Percentiles rank a stretch among this genome's conserved stretches.
These are phyloP conservation scores for Ophiocytium majus DNA, from an alignment of 352 stramenopile genomes.

Conservation along the genomic window DNA sequence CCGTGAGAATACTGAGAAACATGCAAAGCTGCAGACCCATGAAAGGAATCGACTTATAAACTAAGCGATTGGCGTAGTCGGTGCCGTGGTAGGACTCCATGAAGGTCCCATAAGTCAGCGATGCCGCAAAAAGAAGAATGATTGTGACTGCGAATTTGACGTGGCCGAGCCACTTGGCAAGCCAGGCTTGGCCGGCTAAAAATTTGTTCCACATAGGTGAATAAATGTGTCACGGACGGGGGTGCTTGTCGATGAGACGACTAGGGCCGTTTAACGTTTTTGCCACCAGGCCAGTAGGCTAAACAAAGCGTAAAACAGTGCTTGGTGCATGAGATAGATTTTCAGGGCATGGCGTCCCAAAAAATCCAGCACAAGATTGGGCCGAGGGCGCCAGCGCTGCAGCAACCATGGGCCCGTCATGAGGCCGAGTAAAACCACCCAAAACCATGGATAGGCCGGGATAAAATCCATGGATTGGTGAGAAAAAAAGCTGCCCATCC, in stretches of 20 bases:
- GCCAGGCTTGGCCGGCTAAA: too few relatives aligned
- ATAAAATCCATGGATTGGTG: slow-evolving; percentile 7
- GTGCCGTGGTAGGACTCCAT: slow-evolving; percentile 13
- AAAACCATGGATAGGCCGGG: neutral
- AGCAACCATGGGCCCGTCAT: neutral
- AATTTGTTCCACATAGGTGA: too few relatives aligned
- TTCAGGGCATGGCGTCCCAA: neutral
- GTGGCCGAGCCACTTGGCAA: neutral
- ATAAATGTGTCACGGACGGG: too few relatives aligned
- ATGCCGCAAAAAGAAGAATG: neutral
- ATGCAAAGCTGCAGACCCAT: neutral
- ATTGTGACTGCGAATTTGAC: neutral
- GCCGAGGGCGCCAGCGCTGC: neutral
- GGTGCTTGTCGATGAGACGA: too few relatives aligned
- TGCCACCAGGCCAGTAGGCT: too few relatives aligned
- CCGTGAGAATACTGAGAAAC: neutral
- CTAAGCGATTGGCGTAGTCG: slow-evolving; percentile 7
- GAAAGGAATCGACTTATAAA: neutral
- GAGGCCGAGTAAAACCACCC: neutral
- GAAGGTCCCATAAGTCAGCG: neutral
- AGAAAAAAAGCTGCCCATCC: neutral
- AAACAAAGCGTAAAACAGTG: neutral
- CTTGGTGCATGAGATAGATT: slow-evolving; percentile 1
- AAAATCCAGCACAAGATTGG: neutral
- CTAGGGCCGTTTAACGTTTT: too few relatives aligned